Conservation (phyloP, 495 filamentous ascomycete species). For the Penicillium angulare region DNA sequence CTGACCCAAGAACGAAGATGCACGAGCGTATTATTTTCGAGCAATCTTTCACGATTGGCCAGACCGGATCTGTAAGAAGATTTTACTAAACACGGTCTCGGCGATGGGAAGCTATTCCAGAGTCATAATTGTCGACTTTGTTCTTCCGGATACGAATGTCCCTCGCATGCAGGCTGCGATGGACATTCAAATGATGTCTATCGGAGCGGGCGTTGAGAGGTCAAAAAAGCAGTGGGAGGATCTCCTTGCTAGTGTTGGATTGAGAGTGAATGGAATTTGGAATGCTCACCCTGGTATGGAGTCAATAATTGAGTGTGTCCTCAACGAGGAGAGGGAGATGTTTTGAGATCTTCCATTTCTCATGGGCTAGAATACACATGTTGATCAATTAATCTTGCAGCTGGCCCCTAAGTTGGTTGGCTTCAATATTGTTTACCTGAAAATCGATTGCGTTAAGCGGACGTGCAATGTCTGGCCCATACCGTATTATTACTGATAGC, state of each 20-base stretch:
- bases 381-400: too few relatives aligned
- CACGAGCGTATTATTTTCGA: slow-evolving; percentile 44
- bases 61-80: slow-evolving; percentile 28
- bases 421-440: too few relatives aligned
- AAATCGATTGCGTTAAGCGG: too few relatives aligned
- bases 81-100: slow-evolving; percentile 23
- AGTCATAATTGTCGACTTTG: slow-evolving; percentile 31
- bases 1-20: too few relatives aligned
- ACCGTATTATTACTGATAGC: too few relatives aligned
- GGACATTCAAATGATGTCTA: slow-evolving; percentile 39
- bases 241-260: slow-evolving; percentile 23
- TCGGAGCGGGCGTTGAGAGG: slow-evolving; percentile 33
- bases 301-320: slow-evolving; percentile 26
- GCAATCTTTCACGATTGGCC: slow-evolving; percentile 48
- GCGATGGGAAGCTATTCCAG: slow-evolving; percentile 30
- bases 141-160: slow-evolving; percentile 26
- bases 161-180: slow-evolving; percentile 27
- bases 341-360: too few relatives aligned
- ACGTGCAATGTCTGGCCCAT: too few relatives aligned
- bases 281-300: slow-evolving; percentile 26
- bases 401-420: too few relatives aligned
- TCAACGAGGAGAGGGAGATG: slow-evolving; percentile 7
- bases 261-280: slow-evolving; percentile 30
- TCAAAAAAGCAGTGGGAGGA: slow-evolving; percentile 31
- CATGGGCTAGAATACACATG: too few relatives aligned